Evolutionary conservation across 2,329 filamentous ascomycete species (phyloP).

Genomic region (Beauveria rudraprayagi): DNA sequence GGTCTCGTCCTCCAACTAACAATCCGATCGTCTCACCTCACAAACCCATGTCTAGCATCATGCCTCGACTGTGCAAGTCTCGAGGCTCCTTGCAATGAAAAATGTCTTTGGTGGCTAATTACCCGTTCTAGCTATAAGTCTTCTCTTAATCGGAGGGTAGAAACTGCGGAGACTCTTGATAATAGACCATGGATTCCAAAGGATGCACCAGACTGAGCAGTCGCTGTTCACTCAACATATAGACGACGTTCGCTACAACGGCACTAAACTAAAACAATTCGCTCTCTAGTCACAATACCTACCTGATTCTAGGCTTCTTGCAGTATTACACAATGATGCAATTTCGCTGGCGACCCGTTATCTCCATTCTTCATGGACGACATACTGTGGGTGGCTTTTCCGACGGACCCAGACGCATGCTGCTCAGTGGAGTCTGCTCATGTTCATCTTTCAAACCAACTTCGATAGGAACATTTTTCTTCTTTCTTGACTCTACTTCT

Average conservation of each 20-base stretch:
- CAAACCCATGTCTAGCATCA: not conserved
- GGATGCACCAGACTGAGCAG: not conserved
- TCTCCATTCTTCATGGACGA: not conserved
- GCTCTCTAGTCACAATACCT: not conserved
- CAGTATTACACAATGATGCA: constrained; percentile 6
- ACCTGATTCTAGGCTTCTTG: not conserved
- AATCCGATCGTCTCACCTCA: not conserved
- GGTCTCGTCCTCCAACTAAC: not conserved
- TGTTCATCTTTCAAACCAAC: not conserved
- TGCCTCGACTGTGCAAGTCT: not conserved
- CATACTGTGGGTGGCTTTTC: constrained; percentile 5
- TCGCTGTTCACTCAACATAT: not conserved
- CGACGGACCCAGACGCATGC: not conserved
- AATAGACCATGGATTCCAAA: no score
- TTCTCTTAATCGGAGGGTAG: no score
- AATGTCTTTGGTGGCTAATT: not conserved
- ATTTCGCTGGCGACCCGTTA: not conserved
- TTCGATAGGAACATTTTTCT: not conserved
- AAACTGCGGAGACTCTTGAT: no score
- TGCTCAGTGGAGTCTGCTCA: not conserved
- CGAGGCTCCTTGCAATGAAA: not conserved
- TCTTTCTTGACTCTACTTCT: not conserved
- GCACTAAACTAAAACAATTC: not conserved
- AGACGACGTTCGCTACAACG: not conserved
- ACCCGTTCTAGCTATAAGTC: not conserved